Percentiles rank a stretch among this genome's conserved stretches.
phyloP scores from a whole-genome alignment of 2,329 filamentous ascomycete genomes.

The Albophoma yamanashiensis region DNA sequence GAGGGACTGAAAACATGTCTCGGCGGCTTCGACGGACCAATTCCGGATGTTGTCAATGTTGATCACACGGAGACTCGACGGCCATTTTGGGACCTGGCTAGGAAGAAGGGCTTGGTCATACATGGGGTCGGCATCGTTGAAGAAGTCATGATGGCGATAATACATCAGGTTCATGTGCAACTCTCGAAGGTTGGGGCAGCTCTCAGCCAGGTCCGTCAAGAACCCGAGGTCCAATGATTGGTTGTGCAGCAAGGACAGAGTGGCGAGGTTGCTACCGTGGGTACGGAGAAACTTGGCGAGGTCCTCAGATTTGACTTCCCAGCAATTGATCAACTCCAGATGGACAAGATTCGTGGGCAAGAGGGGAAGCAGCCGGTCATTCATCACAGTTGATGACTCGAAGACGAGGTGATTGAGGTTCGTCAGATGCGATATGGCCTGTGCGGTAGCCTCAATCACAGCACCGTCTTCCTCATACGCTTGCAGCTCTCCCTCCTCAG shows the following conservation, averaged over 20 bases:
- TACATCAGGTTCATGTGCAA: conserved; percentile 73
- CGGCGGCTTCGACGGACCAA: conserved; percentile 58
- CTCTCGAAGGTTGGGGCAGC: conserved; percentile 60
- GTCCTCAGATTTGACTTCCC: conserved; percentile 57
- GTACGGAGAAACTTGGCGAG: conserved; percentile 54
- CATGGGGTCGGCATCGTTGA: conserved; percentile 62
- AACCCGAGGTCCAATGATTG: conserved; percentile 69
- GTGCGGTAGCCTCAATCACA: conserved; percentile 24
- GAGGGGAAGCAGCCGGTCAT: conserved; percentile 53
- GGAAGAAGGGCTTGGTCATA: conserved; percentile 59
- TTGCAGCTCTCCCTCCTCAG: conserved; percentile 18
- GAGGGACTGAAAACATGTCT: conserved; percentile 70
- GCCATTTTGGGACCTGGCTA: conserved; percentile 68
- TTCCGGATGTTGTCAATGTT: conserved; percentile 70
- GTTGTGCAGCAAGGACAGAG: conserved; percentile 67
- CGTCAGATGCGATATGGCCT: conserved; percentile 37
- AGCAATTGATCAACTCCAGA: conserved; percentile 71
- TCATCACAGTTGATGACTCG: conserved; percentile 63
- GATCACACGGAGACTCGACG: conserved; percentile 55
- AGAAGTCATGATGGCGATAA: conserved; percentile 56
- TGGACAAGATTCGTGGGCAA: conserved; percentile 56
- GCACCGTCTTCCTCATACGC: conserved; percentile 30
- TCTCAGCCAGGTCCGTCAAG: conserved; percentile 50
- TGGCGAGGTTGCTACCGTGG: conserved; percentile 56
- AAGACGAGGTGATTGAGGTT: conserved; percentile 59